phyloP scores from a whole-genome alignment of 495 filamentous ascomycete species.

The Penicillium lividum region DNA sequence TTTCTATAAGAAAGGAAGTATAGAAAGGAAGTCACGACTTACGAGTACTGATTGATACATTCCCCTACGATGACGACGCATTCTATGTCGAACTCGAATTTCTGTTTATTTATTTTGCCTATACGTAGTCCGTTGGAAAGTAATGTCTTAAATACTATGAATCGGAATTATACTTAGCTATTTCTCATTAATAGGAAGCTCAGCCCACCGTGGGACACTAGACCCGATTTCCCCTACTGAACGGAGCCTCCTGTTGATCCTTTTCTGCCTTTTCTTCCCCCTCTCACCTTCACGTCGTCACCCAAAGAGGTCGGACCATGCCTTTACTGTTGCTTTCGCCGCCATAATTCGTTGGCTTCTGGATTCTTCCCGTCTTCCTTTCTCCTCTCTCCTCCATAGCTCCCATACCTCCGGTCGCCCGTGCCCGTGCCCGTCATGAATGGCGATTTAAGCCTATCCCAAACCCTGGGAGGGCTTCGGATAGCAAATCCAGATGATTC shows the following conservation, averaged over 20 bases:
- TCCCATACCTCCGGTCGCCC: constrained; percentile 5
- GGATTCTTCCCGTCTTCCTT: constrained; percentile 13
- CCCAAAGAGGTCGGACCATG: constrained; percentile 30
- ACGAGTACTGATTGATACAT: background rate
- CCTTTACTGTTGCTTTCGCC: constrained; percentile 38
- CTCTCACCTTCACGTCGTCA: constrained; percentile 19
- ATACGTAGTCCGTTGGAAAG: background rate
- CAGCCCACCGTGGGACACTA: constrained; percentile 22
- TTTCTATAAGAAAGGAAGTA: background rate
- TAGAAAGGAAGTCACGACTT: background rate
- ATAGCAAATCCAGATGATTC: constrained; percentile 96
- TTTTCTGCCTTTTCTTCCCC: constrained; percentile 20
- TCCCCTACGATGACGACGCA: constrained; percentile 10
- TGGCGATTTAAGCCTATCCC: constrained; percentile 88
- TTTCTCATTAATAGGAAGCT: constrained; percentile 9
- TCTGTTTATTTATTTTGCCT: background rate
- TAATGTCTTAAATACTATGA: background rate
- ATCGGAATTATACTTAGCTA: too few species aligned
- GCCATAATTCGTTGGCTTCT: constrained; percentile 37
- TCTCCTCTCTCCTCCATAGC: constrained; percentile 6
- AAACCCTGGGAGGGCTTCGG: constrained; percentile 88
- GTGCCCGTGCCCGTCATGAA: constrained; percentile 63
- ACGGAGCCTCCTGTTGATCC: constrained; percentile 32
- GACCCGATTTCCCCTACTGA: constrained; percentile 22
- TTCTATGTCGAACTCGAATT: background rate